Base-by-base conservation (phyloP, 1,284 basidiomycete species). In the Ustilago lituana region DNA sequence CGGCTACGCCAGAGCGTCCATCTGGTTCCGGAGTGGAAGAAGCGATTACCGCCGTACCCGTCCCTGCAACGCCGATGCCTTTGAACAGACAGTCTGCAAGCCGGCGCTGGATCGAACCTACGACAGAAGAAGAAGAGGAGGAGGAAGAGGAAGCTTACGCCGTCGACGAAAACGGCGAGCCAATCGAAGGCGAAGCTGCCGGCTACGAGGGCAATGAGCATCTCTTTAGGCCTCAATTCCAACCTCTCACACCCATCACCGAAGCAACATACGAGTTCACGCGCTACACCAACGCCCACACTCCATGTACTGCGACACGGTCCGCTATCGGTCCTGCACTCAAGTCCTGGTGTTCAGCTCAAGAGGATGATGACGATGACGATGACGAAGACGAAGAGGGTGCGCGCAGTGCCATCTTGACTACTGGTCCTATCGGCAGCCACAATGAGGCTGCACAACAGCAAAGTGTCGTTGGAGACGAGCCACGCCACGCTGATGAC, bases 171-270 rank as follows among this genome's bases (percentile, higher is more conserved):
- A 44, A 63, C 17, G 56, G 56, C 10, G 32, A 59, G 11, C 51
- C 43, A 15, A 39, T 59, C 45, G 53, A 61, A 3, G 44, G 35
- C 17, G 39, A 52, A n/a, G 37, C 10, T 17, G 17, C 36, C n/a
- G 48, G 48, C 47, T 49, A 49, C 35, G 62, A 64, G 29, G 44
- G 26, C 48, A 47, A 61, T 22, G 60, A 56, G 47, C 56, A 58
- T 20, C 56, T 61, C 43, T 59, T 64, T 37, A 50, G 71, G 19
- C 48, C 56, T 23, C 75, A 64, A 31, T 73, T 74, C 67, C 68
- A 74, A 51, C 74, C 74, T 1, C 55, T 78, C 17, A 76, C 77
- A 19, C 74, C 75, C 12, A 78, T 80, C 59, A 79, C 78, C 9
- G 78, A 80, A 54, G 69, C 69, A 1, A 77, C 74, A 3, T 73